Percentiles rank a stretch among this genome's conserved stretches.
phyloP scores from a whole-genome alignment of 1,139 yeast species.

The Zygosaccharomyces sapae region DNA sequence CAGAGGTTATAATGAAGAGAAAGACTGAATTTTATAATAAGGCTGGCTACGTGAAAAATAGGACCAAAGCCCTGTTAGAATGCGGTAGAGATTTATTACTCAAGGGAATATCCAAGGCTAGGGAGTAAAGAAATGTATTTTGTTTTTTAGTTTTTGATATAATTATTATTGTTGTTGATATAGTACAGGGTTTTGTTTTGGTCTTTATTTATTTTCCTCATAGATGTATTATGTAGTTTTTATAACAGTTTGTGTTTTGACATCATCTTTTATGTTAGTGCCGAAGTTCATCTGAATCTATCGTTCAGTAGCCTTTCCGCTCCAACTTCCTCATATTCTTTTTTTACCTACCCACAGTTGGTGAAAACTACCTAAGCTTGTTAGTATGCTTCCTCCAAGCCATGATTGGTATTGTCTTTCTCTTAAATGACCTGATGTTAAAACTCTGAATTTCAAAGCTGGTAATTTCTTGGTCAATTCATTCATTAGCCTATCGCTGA shows the following conservation, averaged over 20 bases:
- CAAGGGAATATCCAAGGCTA: constrained; percentile 35
- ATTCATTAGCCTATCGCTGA: constrained; percentile 72
- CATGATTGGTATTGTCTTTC: constrained; percentile 87
- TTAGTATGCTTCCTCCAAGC: constrained; percentile 92
- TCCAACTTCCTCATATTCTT: constrained; percentile 90
- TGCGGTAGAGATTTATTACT: constrained; percentile 46
- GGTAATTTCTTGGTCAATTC: constrained; percentile 76
- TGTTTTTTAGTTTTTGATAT: neutral
- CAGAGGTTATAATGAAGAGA: constrained; percentile 46
- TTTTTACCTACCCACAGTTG: constrained; percentile 92
- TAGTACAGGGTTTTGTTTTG: constrained; percentile 5
- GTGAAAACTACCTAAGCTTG: constrained; percentile 93
- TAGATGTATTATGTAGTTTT: constrained; percentile 5
- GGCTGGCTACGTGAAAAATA: constrained; percentile 44
- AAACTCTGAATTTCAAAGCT: constrained; percentile 85
- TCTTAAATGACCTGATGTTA: constrained; percentile 77
- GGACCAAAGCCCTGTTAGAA: constrained; percentile 49
- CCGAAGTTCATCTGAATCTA: constrained; percentile 53
- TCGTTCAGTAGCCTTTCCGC: constrained; percentile 70
- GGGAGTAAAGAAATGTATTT: constrained; percentile 3
- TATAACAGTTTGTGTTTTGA: constrained; percentile 14
- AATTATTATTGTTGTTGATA: neutral
- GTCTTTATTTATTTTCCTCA: neutral
- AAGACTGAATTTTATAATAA: constrained; percentile 50
- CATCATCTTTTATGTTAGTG: neutral